A percentile compares a stretch with the other conserved stretches of the same genome.
Evolutionary conservation across 805 yeast species (phyloP).

Genomic region (Ogataea dorogensis): DNA sequence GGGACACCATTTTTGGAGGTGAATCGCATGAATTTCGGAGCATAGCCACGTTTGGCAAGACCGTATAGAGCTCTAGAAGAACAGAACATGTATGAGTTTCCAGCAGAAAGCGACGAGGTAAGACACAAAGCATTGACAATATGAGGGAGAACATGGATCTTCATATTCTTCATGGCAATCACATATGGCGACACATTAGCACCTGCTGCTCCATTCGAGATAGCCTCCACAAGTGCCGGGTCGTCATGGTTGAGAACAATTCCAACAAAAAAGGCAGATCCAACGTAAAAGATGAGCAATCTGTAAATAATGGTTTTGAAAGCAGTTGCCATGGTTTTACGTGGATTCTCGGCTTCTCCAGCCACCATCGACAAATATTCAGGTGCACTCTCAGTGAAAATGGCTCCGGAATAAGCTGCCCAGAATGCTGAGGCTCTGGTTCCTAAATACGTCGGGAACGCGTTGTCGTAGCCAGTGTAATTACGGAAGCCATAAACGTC

Average conservation of each 20-base stretch:
- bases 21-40: conserved; percentile 62
- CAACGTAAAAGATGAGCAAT: conserved; percentile 62
- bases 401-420: conserved; percentile 66
- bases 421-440: conserved; percentile 67
- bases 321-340: conserved; percentile 70
- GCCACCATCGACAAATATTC: conserved; percentile 85
- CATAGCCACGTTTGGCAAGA: conserved; percentile 67
- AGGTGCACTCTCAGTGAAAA: conserved; percentile 77
- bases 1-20: conserved; percentile 64
- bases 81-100: conserved; percentile 75
- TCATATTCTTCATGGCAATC: conserved; percentile 72
- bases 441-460: conserved; percentile 55
- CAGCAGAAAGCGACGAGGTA: conserved; percentile 78
- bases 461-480: conserved; percentile 30
- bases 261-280: conserved; percentile 78
- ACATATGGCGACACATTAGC: conserved; percentile 82
- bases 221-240: conserved; percentile 54
- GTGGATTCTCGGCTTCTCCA: conserved; percentile 63
- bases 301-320: conserved; percentile 73
- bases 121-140: conserved; percentile 77
- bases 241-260: conserved; percentile 72
- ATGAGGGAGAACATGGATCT: conserved; percentile 66
- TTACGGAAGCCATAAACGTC: conserved; percentile 36
- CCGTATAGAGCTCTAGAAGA: conserved; percentile 69
- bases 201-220: conserved; percentile 63